phyloP scores from a whole-genome alignment of 805 yeast genomes.

The Suhomyces xylopsoci region DNA sequence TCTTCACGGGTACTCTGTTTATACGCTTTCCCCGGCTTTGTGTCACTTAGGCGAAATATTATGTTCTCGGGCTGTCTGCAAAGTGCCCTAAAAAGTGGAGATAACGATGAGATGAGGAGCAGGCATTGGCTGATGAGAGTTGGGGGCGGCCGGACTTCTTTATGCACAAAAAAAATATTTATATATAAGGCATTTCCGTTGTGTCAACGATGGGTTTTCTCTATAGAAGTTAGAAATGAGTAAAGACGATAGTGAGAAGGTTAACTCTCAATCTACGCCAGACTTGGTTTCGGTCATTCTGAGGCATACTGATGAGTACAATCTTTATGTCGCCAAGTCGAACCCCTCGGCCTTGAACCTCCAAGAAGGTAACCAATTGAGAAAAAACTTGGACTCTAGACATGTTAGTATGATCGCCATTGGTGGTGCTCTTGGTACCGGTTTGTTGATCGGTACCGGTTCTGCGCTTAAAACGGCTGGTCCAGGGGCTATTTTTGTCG shows the following conservation, averaged over 20 bases:
- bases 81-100: neutral
- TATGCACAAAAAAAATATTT: neutral
- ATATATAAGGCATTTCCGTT: neutral
- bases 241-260: conserved; percentile 12
- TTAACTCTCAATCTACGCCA: conserved; percentile 2
- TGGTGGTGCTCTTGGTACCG: conserved; percentile 84
- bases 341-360: conserved; percentile 35
- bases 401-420: conserved; percentile 74
- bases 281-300: conserved; percentile 33
- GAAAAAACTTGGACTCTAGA: conserved; percentile 45
- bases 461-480: conserved; percentile 69
- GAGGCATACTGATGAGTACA: conserved; percentile 48
- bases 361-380: conserved; percentile 19
- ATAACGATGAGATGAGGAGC: neutral
- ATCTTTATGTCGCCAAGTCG: conserved; percentile 45
- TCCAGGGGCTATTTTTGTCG: conserved; percentile 60
- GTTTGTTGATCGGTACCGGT: conserved; percentile 75
- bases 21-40: neutral
- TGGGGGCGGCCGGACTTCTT: neutral
- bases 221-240: conserved; percentile 4
- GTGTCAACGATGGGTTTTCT: neutral
- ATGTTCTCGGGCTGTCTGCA: neutral
- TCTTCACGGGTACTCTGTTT: neutral
- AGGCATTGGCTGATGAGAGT: neutral
- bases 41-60: neutral